Base-by-base conservation (phyloP, 768 basidiomycete genomes). In the Daedaleopsis sinensis region DNA sequence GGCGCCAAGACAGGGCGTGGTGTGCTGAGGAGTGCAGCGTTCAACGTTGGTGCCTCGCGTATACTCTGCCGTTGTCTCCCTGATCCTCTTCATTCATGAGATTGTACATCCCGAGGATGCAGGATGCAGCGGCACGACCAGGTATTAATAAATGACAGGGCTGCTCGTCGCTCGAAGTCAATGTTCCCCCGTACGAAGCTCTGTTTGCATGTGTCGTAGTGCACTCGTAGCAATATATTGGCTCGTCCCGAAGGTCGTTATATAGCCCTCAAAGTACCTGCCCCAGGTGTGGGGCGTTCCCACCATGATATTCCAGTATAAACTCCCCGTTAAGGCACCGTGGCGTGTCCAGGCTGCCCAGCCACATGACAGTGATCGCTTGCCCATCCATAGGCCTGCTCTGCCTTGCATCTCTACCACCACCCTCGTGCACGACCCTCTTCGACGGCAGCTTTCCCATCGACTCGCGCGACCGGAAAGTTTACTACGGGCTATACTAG, bases 401-500 rank as follows among this genome's bases (percentile, higher is more conserved):
- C 21, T 13, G 21, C 2, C 21, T 49, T 49, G 21, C 47, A 24
- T 24, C 21, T 49, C 23, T 21, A 49, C 47, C 47, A 49, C 47
- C 21, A 49, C 23, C 47, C 19, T 21, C 13, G 47, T 21, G 47
- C 47, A 23, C 23, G 23, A 24, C 47, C 23, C 15, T 21, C 47
- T 49, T 49, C 47, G 23, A 21, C 21, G 47, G 10, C 47, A n/a
- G 23, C 47, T 23, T 24, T 49, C 24, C 47, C 23, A 24, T 24
- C 19, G 23, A 15, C 21, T 49, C 47, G 23, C 47, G 23, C 47
- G 47, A 32, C 24, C 47, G 21, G 47, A 49, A 49, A 15, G 47
- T 49, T 24, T 49, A 27, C 47, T 49, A 49, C 47, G 47, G 3
- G 47, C 47, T 49, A 49, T 49, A 49, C 47, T 49, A 21, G 47